Base-by-base conservation (phyloP, 2,329 filamentous ascomycete genomes). In the Stenocarpella maydis region DNA sequence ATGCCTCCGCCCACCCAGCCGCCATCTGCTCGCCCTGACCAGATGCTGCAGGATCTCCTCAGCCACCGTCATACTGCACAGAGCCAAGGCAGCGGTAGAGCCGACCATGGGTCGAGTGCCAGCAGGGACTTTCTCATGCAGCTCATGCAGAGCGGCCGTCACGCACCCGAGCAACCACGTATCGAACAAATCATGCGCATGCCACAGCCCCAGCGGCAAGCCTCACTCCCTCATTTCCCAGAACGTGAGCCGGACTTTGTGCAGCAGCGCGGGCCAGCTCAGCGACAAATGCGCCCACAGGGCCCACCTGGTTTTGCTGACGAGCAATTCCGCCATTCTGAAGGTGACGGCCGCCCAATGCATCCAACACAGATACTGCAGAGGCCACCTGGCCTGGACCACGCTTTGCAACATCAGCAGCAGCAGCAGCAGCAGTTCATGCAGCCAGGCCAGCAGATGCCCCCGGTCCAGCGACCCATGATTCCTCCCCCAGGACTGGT, bases 81-180 rank as follows among this genome's bases (percentile, higher is more conserved):
- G 21, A 87, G 82, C 74, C 87, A 88, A 71, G 79, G 81, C 45
- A 83, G 82, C 19, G 78, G 77, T 8, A 82, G 86, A 41, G 78
- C 80, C 43, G 85, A 87, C 64, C 82, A 82, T 70, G 80, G 73
- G 73, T 72, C 71, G 66, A 77, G 77, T 74, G 79, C 67, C 76
- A 90, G 87, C 77, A 88, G 91, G n/a, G 92, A 97, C 73, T 95
- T 96, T 77, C 82, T 97, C 60, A 92, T 97, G 80, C 92, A 90
- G 71, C 85, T 97, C 37, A 96, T 97, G 92, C 88, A 91, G 74
- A 79, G 80, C 71, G 77, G 79, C 26, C 84, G 86, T 69, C 81
- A 81, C 45, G 82, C 80, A 4, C 82, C 85, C 0, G 86, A 89
- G 34, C 78, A 81, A 7, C 84, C 85, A 47, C 80, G 84, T 71